Evolutionary conservation across 257 asterid species (phyloP).

Genomic region (Sherardia arvensis): DNA sequence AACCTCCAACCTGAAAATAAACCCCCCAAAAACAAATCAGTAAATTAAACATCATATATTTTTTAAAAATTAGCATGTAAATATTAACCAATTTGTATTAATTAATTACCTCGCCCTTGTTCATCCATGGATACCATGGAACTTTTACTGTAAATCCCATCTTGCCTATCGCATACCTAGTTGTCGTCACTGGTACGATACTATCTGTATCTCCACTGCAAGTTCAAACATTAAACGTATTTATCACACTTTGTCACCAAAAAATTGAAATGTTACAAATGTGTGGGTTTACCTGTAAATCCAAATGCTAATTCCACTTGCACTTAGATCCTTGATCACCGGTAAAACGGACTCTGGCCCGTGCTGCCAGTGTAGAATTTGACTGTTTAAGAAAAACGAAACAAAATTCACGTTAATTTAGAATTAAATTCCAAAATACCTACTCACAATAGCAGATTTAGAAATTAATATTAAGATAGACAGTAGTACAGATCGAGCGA

Average conservation of each 20-base stretch:
- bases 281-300: constrained; percentile 6
- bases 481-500: too few relatives aligned
- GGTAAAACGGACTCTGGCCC: constrained; percentile 36
- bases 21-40: background rate
- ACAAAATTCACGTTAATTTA: too few relatives aligned
- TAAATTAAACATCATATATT: too few relatives aligned
- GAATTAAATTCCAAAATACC: background rate
- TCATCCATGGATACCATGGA: constrained; percentile 15
- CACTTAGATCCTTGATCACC: constrained; percentile 37
- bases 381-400: background rate
- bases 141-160: background rate
- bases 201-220: constrained; percentile 16
- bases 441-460: too few relatives aligned
- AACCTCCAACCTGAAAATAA: constrained; percentile 28
- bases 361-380: constrained; percentile 29
- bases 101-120: constrained; percentile 1
- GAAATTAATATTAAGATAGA: too few relatives aligned
- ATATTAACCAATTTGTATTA: too few relatives aligned
- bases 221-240: too few relatives aligned
- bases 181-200: constrained; percentile 9
- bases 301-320: constrained; percentile 42
- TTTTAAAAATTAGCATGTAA: too few relatives aligned
- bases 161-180: constrained; percentile 5
- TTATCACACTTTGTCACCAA: too few relatives aligned
- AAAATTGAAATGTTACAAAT: too few relatives aligned